These are phyloP conservation scores for Boletus sp. DNA, from an alignment of 1,284 basidiomycete genomes.

Conservation along the genomic window DNA sequence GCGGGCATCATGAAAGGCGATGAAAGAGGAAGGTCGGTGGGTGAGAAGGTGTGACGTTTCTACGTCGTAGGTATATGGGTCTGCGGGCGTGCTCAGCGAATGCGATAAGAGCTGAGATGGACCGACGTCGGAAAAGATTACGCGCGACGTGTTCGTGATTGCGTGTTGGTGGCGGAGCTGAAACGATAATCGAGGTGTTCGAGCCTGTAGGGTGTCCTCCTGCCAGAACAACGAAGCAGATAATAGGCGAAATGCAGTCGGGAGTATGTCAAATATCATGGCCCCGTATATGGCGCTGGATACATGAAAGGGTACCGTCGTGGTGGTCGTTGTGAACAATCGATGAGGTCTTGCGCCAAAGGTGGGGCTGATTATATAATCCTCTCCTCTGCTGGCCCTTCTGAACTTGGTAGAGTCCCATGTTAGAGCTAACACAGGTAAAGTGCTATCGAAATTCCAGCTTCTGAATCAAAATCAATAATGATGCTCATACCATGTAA, in stretches of 20 bases:
- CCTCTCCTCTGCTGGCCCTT: not conserved
- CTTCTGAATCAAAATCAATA: too few species aligned
- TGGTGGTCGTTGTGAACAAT: not conserved
- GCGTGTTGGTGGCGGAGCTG: conserved; percentile 63
- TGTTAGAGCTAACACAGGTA: too few species aligned
- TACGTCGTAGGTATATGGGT: conserved; percentile 36
- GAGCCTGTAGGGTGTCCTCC: conserved; percentile 9
- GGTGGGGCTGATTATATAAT: conserved; percentile 20
- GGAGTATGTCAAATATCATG: conserved; percentile 25
- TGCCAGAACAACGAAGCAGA: conserved; percentile 26
- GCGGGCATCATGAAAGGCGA: conserved; percentile 47
- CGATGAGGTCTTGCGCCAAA: not conserved
- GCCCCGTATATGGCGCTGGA: not conserved
- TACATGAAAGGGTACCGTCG: not conserved
- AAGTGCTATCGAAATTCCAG: too few species aligned
- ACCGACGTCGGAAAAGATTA: conserved; percentile 52
- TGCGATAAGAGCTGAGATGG: conserved; percentile 27
- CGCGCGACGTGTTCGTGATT: conserved; percentile 44
- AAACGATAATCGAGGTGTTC: conserved; percentile 43
- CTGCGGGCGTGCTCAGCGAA: conserved; percentile 22
- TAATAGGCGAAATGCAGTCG: conserved; percentile 25
- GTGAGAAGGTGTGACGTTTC: conserved; percentile 37
- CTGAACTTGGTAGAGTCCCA: too few species aligned
- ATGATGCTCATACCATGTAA: too few species aligned
- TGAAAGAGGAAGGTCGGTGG: conserved; percentile 44